phyloP scores from a whole-genome alignment of 2,329 filamentous ascomycete species.

The Stachybotrys elegans region DNA sequence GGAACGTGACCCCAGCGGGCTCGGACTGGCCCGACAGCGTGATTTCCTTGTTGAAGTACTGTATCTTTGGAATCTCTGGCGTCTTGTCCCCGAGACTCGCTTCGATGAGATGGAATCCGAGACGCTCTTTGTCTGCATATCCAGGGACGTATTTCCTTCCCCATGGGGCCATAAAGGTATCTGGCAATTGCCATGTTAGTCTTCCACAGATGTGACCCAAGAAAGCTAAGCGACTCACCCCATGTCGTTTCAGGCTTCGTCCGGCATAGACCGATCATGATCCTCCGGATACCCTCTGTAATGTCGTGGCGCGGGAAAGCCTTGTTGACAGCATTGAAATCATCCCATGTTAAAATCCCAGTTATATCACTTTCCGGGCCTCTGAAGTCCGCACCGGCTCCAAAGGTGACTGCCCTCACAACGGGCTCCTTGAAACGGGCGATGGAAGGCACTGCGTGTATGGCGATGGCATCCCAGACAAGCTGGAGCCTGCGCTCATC shows the following conservation, averaged over 20 bases:
- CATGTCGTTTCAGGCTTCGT: not conserved
- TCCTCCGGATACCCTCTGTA: not conserved
- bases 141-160: no score
- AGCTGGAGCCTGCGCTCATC: not conserved
- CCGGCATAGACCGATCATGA: not conserved
- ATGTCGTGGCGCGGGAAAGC: not conserved
- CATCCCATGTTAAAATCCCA: not conserved
- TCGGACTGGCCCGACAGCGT: no score
- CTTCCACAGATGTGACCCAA: no score
- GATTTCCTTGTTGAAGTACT: no score
- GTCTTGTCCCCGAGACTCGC: no score
- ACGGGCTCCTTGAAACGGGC: not conserved
- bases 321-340: not conserved
- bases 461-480: conserved; percentile 12
- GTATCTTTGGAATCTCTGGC: no score
- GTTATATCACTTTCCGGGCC: no score
- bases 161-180: no score
- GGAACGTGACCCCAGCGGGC: no score
- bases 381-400: not conserved
- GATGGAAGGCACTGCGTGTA: not conserved
- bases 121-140: no score
- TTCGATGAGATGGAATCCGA: no score
- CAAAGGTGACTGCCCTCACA: not conserved
- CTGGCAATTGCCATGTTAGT: no score
- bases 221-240: not conserved